Base-by-base conservation (phyloP, 2,329 filamentous ascomycete species). In the Cylindrodendrum hubeiense region DNA sequence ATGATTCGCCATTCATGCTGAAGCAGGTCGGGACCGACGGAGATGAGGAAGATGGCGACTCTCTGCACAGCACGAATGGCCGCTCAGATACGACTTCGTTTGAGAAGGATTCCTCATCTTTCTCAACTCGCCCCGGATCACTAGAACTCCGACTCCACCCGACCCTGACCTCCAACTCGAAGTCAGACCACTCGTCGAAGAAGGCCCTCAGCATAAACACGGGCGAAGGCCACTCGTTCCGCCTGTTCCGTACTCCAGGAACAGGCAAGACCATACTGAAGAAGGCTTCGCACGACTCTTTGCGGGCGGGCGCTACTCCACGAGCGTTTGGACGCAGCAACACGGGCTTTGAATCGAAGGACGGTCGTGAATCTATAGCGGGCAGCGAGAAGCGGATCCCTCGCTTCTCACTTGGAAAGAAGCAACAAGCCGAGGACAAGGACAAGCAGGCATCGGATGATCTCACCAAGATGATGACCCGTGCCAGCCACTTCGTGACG, bases 401-500 rank as follows among this genome's bases (percentile, higher is more conserved):
- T 21, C 85, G 88, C 19, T 93, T 92, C 75, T 80, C 83, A 66
- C 79, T 89, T 73, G 80, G 85, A 77, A 81, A 85, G 71, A 78
- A 80, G 62, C 76, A 80, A 61, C 76, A 85, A 53, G n/a, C 30
- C n/a, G 70, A 77, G 43, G 77, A 87, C 43, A 64, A 64, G 63
- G 87, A 89, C 54, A 88, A 91, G 60, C 87, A 89, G 65, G 87
- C 89, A 5, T 92, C 91, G 1, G 96, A 99, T 76, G 97, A 99
- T 76, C 84, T 99, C 44, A 96, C 94, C 12, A 94, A 97, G 82
- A 99, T 99, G 96, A 95, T 99, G 81, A 90, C 89, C 58, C 91
- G 96, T 30, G 96, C 96, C 4, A 97, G 93, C 63, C 97, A 95
- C 78, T 99, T 97, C 82, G 98, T 98, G 94, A 98, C 96, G 0